Evolutionary conservation across 2,329 filamentous ascomycete genomes (phyloP).

Genomic region (Verticillium nubilum): DNA sequence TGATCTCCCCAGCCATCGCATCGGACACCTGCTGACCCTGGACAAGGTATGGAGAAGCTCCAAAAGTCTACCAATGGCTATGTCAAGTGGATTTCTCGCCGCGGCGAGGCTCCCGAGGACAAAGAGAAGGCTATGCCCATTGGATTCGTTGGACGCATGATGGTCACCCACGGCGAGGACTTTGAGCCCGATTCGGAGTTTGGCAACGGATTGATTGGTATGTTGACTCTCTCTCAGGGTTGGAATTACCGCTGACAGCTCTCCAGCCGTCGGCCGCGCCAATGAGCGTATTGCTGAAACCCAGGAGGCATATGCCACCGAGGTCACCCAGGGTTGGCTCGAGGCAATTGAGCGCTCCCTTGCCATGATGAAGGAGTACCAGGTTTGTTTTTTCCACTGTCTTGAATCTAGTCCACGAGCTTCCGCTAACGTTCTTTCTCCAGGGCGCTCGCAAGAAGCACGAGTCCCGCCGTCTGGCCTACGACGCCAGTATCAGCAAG

Average conservation of each 20-base stretch:
- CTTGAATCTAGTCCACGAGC: background rate
- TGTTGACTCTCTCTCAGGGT: constrained; percentile 15
- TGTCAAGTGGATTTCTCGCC: constrained; percentile 80
- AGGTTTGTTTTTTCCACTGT: constrained; percentile 51
- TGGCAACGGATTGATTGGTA: constrained; percentile 75
- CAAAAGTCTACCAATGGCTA: constrained; percentile 82
- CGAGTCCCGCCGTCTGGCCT: constrained; percentile 80
- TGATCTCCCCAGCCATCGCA: background rate
- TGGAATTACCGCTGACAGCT: background rate
- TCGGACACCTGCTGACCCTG: constrained; percentile 4
- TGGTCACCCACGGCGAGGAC: constrained; percentile 87
- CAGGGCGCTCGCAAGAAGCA: constrained; percentile 86
- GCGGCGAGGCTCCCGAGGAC: constrained; percentile 73
- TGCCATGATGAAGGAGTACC: constrained; percentile 96
- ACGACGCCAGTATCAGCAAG: constrained; percentile 84
- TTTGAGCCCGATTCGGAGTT: constrained; percentile 89
- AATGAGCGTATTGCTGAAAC: constrained; percentile 83
- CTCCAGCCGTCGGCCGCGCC: constrained; percentile 67
- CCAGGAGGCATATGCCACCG: constrained; percentile 76
- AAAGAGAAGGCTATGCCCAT: constrained; percentile 81
- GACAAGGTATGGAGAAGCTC: constrained; percentile 78
- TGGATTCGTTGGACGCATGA: constrained; percentile 73
- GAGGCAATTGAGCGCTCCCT: constrained; percentile 87
- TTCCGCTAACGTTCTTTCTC: constrained; percentile 11
- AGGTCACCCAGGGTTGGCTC: constrained; percentile 78